Conservation (phyloP, 495 filamentous ascomycete species). For the Daldinia caldariorum region DNA sequence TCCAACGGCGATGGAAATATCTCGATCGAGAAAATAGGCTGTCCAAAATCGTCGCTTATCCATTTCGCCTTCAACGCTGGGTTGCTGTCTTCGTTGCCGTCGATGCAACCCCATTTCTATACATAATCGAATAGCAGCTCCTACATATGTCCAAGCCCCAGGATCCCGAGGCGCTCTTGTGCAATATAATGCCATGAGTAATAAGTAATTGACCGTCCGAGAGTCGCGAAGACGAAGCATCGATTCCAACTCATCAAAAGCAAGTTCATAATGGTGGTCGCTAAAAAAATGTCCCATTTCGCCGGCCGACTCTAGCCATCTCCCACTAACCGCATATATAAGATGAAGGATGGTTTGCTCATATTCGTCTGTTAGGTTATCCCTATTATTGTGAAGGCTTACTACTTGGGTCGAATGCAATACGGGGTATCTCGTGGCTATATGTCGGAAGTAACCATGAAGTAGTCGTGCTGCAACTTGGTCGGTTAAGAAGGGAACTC, state of each 20-base stretch:
- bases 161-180: slow-evolving; percentile 47
- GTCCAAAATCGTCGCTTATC: slow-evolving; percentile 64
- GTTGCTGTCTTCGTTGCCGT: slow-evolving; percentile 56
- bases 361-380: slow-evolving; percentile 43
- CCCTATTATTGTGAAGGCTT: slow-evolving; percentile 45
- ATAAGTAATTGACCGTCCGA: slow-evolving; percentile 47
- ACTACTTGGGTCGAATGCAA: slow-evolving; percentile 41
- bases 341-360: slow-evolving; percentile 47
- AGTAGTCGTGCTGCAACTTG: slow-evolving; percentile 41
- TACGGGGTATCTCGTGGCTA: slow-evolving; percentile 46
- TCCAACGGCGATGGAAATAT: slow-evolving; percentile 63
- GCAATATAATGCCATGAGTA: slow-evolving; percentile 47
- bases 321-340: slow-evolving; percentile 46
- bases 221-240: slow-evolving; percentile 45
- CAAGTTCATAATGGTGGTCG: slow-evolving; percentile 47
- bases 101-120: slow-evolving; percentile 66
- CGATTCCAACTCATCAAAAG: slow-evolving; percentile 41
- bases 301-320: slow-evolving; percentile 49
- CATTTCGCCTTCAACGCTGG: slow-evolving; percentile 60
- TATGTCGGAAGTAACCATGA: slow-evolving; percentile 46
- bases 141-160: slow-evolving; percentile 51
- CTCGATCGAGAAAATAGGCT: slow-evolving; percentile 63
- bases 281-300: slow-evolving; percentile 46
- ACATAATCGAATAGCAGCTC: slow-evolving; percentile 62
- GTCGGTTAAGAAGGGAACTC: slow-evolving; percentile 40